Conservation (phyloP, 2,329 filamentous ascomycete genomes). For the Setomelanomma holmii region DNA sequence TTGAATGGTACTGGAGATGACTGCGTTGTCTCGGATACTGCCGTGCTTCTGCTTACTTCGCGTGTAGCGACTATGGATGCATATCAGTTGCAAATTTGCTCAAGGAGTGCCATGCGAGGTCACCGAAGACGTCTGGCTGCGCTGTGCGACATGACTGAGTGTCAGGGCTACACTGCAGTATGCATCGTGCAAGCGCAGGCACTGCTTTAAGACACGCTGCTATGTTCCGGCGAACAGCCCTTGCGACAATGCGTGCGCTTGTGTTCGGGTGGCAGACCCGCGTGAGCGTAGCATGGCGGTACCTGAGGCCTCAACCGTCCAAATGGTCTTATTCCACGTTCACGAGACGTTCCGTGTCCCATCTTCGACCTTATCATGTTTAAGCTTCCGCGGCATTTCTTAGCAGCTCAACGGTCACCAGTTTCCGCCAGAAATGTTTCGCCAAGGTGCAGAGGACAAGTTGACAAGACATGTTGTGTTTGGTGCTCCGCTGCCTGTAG, state of each 20-base stretch:
- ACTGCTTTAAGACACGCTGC: no score
- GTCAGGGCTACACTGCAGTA: no score
- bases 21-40: no score
- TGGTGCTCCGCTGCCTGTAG: background rate
- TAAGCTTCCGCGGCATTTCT: constrained; percentile 10
- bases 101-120: no score
- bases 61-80: no score
- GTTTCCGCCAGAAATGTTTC: constrained; percentile 2
- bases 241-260: background rate
- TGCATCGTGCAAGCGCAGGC: no score
- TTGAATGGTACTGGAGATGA: no score
- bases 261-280: no score
- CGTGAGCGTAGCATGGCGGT: background rate
- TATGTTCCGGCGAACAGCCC: background rate
- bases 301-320: background rate
- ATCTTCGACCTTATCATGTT: constrained; percentile 4
- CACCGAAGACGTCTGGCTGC: no score
- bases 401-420: constrained; percentile 1
- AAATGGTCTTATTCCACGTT: background rate
- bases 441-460: background rate
- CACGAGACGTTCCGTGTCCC: constrained; percentile 4
- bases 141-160: no score
- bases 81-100: no score
- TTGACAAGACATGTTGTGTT: constrained; percentile 4
- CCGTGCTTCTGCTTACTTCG: no score